Base-by-base conservation (phyloP, 345 rosid genomes). In the Firmiana major region DNA sequence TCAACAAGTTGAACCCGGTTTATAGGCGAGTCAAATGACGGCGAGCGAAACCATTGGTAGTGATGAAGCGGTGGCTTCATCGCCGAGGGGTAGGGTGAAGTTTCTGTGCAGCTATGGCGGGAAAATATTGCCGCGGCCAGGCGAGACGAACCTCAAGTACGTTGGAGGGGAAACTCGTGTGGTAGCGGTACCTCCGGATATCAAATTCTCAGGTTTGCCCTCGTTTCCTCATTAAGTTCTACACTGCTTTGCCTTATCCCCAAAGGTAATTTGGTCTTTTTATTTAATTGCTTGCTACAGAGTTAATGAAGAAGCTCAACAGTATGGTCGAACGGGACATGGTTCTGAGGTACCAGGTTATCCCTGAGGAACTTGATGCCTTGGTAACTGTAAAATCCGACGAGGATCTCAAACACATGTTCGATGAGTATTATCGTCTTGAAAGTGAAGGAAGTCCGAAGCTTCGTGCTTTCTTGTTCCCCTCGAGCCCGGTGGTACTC, bases 91-190 rank as follows among this genome's bases (percentile, higher is more conserved):
- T 60, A 63, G 42, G 82, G 83, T 90, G 42, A 95, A 95, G 86
- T 89, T 95, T 46, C 75, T 92, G 75, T 93, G 96, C 81, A 93
- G 98, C 82, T 85, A 88, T 79, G 98, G 98, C 73, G 99, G 99
- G 66, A 92, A 86, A 84, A 95, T 95, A 73, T 75, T 93, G 81
- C 93, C 91, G 3, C 83, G 93, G 58, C 87, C 88, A 9, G 64
- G 69, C 13, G 99, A 92, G 8, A 92, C 94, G 5, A 71, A 82
- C 38, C 96, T 95, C 78, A 95, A 92, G 83, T 95, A 95, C 63
- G 88, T 90, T 60, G 98, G 98, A 24, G 97, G 98, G 0, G 98
- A 92, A 80, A 94, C 97, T 26, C 98, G 99, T 3, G 90, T 92
- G 77, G 78, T 93, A 49, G 86, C 92, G 53, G 83, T 95, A 58